Evolutionary conservation across 164 flowering plant genomes (phyloP).

Genomic region (Akebia trifoliata): DNA sequence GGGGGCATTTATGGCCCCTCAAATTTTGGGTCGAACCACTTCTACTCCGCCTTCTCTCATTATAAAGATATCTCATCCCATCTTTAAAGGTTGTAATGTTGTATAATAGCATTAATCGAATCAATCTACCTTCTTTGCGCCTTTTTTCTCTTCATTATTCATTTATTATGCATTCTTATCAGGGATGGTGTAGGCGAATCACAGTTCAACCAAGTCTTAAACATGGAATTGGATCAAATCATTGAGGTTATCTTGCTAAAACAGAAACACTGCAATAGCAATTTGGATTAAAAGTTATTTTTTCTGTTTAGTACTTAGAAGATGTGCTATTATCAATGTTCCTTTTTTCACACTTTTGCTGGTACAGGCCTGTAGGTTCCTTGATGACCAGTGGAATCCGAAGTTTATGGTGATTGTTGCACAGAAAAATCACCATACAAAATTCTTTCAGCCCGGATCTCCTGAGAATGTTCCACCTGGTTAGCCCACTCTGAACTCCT

Average conservation of each 20-base stretch:
- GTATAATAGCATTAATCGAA: too few relatives aligned
- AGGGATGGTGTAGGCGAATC: slow-evolving; percentile 97
- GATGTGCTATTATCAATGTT: neutral
- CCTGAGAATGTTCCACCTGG: slow-evolving; percentile 94
- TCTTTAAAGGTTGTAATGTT: too few relatives aligned
- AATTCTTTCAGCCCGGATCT: slow-evolving; percentile 56
- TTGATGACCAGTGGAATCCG: slow-evolving; percentile 68
- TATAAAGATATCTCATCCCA: too few relatives aligned
- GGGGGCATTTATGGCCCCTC: too few relatives aligned
- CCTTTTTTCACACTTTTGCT: too few relatives aligned
- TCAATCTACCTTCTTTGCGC: too few relatives aligned
- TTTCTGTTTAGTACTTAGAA: neutral
- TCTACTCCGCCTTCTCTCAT: too few relatives aligned
- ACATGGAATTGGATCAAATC: slow-evolving; percentile 74
- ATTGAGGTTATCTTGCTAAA: slow-evolving; percentile 61
- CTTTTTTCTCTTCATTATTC: neutral
- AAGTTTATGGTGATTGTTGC: slow-evolving; percentile 72
- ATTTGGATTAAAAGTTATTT: neutral
- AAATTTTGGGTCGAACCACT: too few relatives aligned
- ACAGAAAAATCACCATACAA: slow-evolving; percentile 88
- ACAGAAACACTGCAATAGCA: too few relatives aligned
- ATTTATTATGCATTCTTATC: too few relatives aligned
- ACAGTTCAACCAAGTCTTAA: slow-evolving; percentile 79
- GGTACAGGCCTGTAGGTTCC: slow-evolving; percentile 75
- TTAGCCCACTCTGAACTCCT: too few relatives aligned